Evolutionary conservation across 75 land plant genomes (phyloP).

Genomic region (Adiantum capillusveneris): DNA sequence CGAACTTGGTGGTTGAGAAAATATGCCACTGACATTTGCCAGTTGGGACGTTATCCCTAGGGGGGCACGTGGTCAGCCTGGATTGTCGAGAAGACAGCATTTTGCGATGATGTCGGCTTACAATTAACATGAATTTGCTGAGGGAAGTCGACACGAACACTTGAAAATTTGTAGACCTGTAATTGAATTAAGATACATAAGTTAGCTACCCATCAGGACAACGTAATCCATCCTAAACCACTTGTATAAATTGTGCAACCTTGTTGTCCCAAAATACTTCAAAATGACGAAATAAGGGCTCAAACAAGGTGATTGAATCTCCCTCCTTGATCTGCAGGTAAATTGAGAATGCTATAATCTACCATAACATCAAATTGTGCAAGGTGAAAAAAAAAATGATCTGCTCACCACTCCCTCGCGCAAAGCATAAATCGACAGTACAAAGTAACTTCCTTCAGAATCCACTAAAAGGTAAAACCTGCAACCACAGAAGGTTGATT

Average conservation of each 20-base stretch:
- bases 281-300: slow-evolving; percentile 48
- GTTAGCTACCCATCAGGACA: slow-evolving; percentile 1
- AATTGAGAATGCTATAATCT: neutral
- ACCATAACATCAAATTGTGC: neutral
- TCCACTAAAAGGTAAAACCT: slow-evolving; percentile 77
- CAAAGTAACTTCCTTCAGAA: slow-evolving; percentile 49
- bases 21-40: too few species aligned
- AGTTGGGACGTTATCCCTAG: too few species aligned
- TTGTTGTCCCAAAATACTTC: slow-evolving; percentile 65
- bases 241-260: slow-evolving; percentile 31
- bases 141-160: slow-evolving; percentile 70
- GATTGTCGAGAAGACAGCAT: slow-evolving; percentile 46
- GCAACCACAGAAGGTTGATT: too few species aligned
- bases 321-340: slow-evolving; percentile 65
- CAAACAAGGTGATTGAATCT: slow-evolving; percentile 55
- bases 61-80: slow-evolving; percentile 43
- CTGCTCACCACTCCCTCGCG: slow-evolving; percentile 58
- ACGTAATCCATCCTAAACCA: too few species aligned
- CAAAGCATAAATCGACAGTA: slow-evolving; percentile 78
- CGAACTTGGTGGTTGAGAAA: too few species aligned
- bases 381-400: neutral
- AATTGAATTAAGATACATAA: slow-evolving; percentile 1
- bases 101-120: slow-evolving; percentile 37
- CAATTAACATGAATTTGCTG: slow-evolving; percentile 82
- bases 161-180: slow-evolving; percentile 65